Conservation (phyloP, 345 rosid species). For the Eucalyptus coolabah region DNA sequence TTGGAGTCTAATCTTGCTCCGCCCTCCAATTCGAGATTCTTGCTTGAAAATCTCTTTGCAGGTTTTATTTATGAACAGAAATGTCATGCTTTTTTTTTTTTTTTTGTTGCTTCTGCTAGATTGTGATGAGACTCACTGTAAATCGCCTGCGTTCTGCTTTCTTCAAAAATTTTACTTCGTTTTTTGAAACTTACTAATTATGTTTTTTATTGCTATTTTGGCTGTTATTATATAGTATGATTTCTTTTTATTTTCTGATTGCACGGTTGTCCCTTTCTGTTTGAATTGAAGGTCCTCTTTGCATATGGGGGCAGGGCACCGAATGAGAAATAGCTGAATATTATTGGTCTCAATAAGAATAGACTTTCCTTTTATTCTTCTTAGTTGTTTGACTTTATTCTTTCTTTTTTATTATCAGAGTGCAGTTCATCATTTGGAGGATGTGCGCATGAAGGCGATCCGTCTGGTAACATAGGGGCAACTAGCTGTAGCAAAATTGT, state of each 20-base stretch:
- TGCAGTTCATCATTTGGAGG: conserved; percentile 89
- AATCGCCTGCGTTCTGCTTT: background rate
- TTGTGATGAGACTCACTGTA: background rate
- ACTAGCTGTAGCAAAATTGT: background rate
- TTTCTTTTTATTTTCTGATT: background rate
- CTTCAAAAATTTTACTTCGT: background rate
- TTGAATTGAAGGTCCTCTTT: background rate
- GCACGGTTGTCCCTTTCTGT: background rate
- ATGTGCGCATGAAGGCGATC: conserved; percentile 96
- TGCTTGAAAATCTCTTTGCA: conserved; percentile 93
- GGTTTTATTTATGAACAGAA: conserved; percentile 24
- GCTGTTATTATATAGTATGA: background rate
- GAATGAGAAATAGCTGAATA: background rate
- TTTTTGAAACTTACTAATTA: background rate
- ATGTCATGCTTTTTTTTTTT: background rate
- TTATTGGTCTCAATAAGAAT: background rate
- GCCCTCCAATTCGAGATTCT: conserved; percentile 77
- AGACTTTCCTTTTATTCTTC: background rate
- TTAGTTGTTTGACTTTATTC: background rate
- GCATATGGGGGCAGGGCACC: background rate
- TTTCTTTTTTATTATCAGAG: conserved; percentile 38
- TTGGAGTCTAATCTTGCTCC: conserved; percentile 78
- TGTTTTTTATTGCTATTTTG: background rate
- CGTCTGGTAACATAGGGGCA: conserved; percentile 50
- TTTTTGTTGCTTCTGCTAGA: background rate